These are phyloP conservation scores for Oxyria digyna DNA, from an alignment of 148 eudicot genomes.

Conservation along the genomic window DNA sequence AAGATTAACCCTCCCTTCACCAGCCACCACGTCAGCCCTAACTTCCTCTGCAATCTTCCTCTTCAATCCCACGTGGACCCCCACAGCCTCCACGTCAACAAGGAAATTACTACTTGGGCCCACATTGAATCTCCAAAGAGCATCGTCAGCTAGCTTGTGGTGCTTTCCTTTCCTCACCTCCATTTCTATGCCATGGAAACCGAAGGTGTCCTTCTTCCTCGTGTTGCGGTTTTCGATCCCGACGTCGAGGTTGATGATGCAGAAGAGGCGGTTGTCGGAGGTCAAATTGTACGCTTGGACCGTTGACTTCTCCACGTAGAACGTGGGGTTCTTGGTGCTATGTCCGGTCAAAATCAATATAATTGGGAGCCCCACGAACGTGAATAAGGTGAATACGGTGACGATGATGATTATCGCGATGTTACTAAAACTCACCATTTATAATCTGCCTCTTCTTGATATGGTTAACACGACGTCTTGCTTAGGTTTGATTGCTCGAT, in stretches of 20 bases:
- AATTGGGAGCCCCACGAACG: too few relatives aligned
- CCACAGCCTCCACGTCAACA: background rate
- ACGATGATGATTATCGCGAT: too few relatives aligned
- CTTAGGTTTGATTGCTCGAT: too few relatives aligned
- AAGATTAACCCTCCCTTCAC: background rate
- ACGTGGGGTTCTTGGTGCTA: background rate
- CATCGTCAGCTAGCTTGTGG: background rate
- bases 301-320: background rate
- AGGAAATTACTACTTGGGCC: background rate
- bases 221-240: background rate
- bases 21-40: conserved; percentile 1
- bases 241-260: background rate
- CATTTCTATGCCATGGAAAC: background rate
- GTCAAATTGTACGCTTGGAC: background rate
- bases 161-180: conserved; percentile 1
- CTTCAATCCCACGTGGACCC: background rate
- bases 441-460: too few relatives aligned
- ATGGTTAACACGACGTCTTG: too few relatives aligned
- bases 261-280: background rate
- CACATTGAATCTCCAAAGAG: background rate
- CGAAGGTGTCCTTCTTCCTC: background rate
- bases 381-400: too few relatives aligned
- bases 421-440: too few relatives aligned
- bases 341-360: too few relatives aligned
- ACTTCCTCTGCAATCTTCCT: background rate